Evolutionary conservation across 345 rosid genomes (phyloP), one percentile per base, ranked within the genome.

Genomic region (Camelina laxa): DNA sequence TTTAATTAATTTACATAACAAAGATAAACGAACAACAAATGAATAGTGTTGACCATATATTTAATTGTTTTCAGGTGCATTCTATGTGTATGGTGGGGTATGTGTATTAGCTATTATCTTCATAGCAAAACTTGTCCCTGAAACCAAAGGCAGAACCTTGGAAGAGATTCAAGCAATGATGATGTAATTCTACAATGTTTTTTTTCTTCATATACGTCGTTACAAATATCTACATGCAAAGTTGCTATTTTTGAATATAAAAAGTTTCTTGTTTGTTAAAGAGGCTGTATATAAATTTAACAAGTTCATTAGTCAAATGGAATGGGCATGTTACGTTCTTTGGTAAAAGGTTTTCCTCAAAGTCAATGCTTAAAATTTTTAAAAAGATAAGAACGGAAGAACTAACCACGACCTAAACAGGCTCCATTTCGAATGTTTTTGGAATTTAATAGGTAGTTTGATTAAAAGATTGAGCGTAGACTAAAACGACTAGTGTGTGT

Each of bases 121-220:
- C 79, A 76, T 81, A 42, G 44, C 69, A 21, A 74, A 80, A 62
- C 68, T 82, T 41, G 89, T 85, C 22, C 89, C 84, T 5, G 89
- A 83, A 80, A 83, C 85, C 9, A 83, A 81, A 78, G 85, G 89
- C 54, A 73, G 75, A 49, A 77, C 87, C 7, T 55, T 85, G 69
- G 88, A 85, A 78, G 86, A 85, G 74, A 73, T 85, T 72, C 85
- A 85, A 73, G 80, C 80, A 20, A 75, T 76, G 69, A 62, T 76
- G 65, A 17, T 38, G 22, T 76, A 75, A 41, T 51, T 67, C 13
- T 36, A 36, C 20, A 38, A 13, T n/a, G 36, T 20, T 60, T 10
- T 60, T 10, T 15, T 1, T 9, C 6, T 16, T 6, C 13, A 6
- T n/a, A 11, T 10, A 47, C 15, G 16, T 44, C 15, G 16, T 44